A percentile compares a stretch with the other conserved stretches of the same genome.
Evolutionary conservation across 805 yeast species (phyloP).

Genomic region (Starmerella floricola): DNA sequence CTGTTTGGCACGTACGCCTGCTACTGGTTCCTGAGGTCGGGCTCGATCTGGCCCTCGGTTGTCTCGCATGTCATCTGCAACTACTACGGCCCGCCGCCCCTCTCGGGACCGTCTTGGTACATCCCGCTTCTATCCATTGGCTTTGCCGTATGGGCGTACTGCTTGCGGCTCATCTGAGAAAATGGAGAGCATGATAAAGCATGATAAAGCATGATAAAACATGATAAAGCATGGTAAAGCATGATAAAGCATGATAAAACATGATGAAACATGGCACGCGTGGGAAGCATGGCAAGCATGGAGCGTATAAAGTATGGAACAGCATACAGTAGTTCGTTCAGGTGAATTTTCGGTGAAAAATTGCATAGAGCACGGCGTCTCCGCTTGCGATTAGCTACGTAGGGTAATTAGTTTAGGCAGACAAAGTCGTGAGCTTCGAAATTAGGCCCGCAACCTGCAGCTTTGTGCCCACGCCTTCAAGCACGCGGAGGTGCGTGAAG

Average conservation of each 20-base stretch:
- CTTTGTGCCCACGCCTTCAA: slow-evolving; percentile 86
- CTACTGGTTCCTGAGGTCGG: slow-evolving; percentile 40
- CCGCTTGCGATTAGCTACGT: too few relatives aligned
- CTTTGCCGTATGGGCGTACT: slow-evolving; percentile 1
- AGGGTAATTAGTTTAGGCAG: too few relatives aligned
- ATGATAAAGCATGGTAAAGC: too few relatives aligned
- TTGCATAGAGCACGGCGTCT: too few relatives aligned
- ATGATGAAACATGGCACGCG: too few relatives aligned
- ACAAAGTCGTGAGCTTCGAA: slow-evolving; percentile 36
- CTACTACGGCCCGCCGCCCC: slow-evolving; percentile 51
- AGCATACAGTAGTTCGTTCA: too few relatives aligned
- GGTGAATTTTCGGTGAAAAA: too few relatives aligned
- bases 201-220: too few relatives aligned
- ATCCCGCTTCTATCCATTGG: neutral
- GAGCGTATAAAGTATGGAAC: neutral
- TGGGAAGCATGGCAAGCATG: too few relatives aligned
- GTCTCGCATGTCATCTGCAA: slow-evolving; percentile 59
- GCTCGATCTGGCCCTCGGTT: slow-evolving; percentile 45
- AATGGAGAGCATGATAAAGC: too few relatives aligned
- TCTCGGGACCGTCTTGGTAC: neutral
- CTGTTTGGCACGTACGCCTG: slow-evolving; percentile 61
- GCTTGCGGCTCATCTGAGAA: neutral
- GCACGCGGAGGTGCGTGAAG: slow-evolving; percentile 75
- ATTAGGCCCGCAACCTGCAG: slow-evolving; percentile 76
- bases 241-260: too few relatives aligned